phyloP scores from a whole-genome alignment of 768 basidiomycete species.

The Candolleomyces eurysporus region DNA sequence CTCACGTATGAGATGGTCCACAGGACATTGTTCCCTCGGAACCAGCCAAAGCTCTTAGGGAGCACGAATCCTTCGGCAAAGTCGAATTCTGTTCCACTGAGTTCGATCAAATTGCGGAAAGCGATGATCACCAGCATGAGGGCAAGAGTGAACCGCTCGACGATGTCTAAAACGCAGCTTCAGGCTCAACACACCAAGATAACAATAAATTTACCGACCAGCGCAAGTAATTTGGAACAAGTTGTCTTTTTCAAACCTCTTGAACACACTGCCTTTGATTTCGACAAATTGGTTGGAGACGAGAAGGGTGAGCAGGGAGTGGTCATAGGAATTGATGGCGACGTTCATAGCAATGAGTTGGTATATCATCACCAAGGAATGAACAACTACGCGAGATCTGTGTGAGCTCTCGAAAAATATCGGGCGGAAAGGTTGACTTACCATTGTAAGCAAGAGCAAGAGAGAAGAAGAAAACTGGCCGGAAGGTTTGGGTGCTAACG shows the following conservation, averaged over 20 bases:
- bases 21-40: slow-evolving; percentile 71
- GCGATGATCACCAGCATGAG: slow-evolving; percentile 92
- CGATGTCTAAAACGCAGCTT: slow-evolving; percentile 68
- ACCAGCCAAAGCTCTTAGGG: slow-evolving; percentile 84
- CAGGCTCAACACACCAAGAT: not conserved
- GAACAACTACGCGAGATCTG: slow-evolving; percentile 56
- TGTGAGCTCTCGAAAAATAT: not conserved
- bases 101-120: slow-evolving; percentile 91
- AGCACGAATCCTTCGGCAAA: slow-evolving; percentile 69
- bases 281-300: slow-evolving; percentile 99
- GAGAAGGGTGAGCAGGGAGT: slow-evolving; percentile 88
- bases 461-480: slow-evolving; percentile 81
- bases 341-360: slow-evolving; percentile 94
- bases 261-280: slow-evolving; percentile 99
- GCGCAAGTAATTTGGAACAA: slow-evolving; percentile 98
- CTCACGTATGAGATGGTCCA: slow-evolving; percentile 91
- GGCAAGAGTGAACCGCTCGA: slow-evolving; percentile 90
- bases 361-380: slow-evolving; percentile 94
- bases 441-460: slow-evolving; percentile 83
- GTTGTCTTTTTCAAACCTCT: slow-evolving; percentile 98
- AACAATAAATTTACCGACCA: slow-evolving; percentile 43
- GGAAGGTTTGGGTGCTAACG: slow-evolving; percentile 62
- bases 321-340: slow-evolving; percentile 97
- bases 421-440: slow-evolving; percentile 33
- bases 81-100: slow-evolving; percentile 87